Conservation (phyloP, 1,284 basidiomycete species). For the Wallemia ichthyophaga region DNA sequence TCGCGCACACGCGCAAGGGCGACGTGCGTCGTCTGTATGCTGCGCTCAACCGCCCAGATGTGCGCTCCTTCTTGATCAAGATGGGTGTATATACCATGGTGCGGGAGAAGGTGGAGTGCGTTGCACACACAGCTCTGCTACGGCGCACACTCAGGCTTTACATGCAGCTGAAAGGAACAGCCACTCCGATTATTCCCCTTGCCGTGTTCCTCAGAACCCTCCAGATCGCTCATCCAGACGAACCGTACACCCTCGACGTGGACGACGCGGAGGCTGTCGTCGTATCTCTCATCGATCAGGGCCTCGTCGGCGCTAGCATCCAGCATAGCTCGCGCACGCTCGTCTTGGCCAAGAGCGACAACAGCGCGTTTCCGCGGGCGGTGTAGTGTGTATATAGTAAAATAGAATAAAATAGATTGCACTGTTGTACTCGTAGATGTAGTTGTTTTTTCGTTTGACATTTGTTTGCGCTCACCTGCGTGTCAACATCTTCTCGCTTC, state of each 20-base stretch:
- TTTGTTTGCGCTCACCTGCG: no score
- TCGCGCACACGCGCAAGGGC: background rate
- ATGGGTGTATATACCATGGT: background rate
- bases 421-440: no score
- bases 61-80: background rate
- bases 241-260: background rate
- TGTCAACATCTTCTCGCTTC: no score
- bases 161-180: background rate
- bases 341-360: background rate
- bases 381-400: no score
- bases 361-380: background rate
- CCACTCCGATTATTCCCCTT: background rate
- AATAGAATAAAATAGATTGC: no score
- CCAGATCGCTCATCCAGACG: background rate
- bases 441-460: no score
- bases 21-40: background rate
- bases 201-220: background rate
- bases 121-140: background rate
- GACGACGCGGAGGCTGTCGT: background rate
- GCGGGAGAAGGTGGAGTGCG: background rate
- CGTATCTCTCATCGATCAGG: background rate
- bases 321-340: background rate
- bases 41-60: background rate
- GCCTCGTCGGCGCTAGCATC: background rate
- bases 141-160: background rate